Evolutionary conservation across 495 filamentous ascomycete species (phyloP).

Genomic region (Podospora anserina): DNA sequence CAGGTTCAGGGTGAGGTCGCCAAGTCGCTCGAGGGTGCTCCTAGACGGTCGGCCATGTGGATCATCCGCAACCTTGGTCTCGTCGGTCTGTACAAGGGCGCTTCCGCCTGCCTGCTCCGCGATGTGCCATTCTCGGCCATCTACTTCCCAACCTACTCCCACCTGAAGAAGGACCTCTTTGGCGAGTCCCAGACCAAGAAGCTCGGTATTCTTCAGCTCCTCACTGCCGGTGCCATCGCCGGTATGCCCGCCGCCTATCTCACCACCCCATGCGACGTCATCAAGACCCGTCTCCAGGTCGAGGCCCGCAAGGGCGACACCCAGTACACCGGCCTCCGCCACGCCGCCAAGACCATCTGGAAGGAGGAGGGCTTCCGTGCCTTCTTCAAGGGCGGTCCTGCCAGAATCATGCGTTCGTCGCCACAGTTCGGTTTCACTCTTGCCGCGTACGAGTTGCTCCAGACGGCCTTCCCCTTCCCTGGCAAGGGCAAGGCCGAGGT

Average conservation of each 20-base stretch:
- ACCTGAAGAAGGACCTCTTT: constrained; percentile 90
- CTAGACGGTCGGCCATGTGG: constrained; percentile 91
- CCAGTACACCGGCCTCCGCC: constrained; percentile 78
- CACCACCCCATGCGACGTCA: constrained; percentile 96
- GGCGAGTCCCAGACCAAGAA: constrained; percentile 87
- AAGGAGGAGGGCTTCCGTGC: constrained; percentile 90
- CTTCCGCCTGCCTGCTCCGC: constrained; percentile 90
- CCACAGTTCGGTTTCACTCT: constrained; percentile 98
- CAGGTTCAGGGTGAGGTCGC: constrained; percentile 96
- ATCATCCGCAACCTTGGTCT: constrained; percentile 93
- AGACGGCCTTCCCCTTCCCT: constrained; percentile 78
- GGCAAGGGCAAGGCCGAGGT: constrained; percentile 45
- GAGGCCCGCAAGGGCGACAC: constrained; percentile 94
- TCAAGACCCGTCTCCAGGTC: constrained; percentile 97
- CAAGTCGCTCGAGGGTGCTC: constrained; percentile 78
- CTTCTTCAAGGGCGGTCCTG: constrained; percentile 98
- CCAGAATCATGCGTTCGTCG: constrained; percentile 87
- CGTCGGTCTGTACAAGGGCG: constrained; percentile 95
- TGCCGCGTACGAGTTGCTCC: constrained; percentile 88
- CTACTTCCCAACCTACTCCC: constrained; percentile 95
- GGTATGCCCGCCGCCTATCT: constrained; percentile 98
- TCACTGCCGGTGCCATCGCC: constrained; percentile 92
- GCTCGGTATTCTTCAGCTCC: constrained; percentile 86
- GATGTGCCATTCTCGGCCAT: constrained; percentile 98
- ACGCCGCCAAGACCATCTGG: constrained; percentile 77